Evolutionary conservation across 2,329 filamentous ascomycete species (phyloP).

Genomic region (Fusarium tjaetaba): DNA sequence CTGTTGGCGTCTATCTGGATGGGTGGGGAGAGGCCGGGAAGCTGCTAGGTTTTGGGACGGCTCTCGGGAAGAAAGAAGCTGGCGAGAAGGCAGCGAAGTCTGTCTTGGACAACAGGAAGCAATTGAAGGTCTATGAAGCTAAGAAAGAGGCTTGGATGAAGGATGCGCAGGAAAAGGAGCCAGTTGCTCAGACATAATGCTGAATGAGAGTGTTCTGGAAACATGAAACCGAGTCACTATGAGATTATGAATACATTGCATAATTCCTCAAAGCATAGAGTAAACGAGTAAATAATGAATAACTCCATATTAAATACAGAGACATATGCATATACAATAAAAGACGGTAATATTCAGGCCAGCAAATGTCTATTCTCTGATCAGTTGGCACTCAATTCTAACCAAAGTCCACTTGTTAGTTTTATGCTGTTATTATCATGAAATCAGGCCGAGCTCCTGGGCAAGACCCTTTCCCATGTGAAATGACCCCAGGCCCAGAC

Average conservation of each 20-base stretch:
- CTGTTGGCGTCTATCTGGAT: slow-evolving; percentile 71
- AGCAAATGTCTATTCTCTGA: background rate
- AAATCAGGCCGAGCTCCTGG: background rate
- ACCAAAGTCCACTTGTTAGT: no score
- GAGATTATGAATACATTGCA: background rate
- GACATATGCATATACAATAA: no score
- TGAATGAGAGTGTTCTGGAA: background rate
- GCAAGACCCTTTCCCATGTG: background rate
- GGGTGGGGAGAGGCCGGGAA: slow-evolving; percentile 74
- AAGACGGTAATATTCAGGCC: background rate
- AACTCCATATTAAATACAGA: background rate
- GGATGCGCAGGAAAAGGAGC: slow-evolving; percentile 35
- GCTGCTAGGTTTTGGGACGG: slow-evolving; percentile 71
- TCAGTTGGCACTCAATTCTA: background rate
- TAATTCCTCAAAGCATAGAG: background rate
- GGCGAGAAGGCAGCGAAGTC: slow-evolving; percentile 71
- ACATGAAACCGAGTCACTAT: background rate
- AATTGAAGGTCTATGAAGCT: slow-evolving; percentile 61
- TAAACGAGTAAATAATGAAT: background rate
- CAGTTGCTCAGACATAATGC: background rate
- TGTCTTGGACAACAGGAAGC: slow-evolving; percentile 73
- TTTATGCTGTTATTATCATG: background rate
- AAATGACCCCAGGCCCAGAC: background rate
- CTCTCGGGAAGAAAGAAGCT: slow-evolving; percentile 74
- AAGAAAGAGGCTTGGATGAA: slow-evolving; percentile 59